Base-by-base conservation (phyloP, 164 flowering plant species). In the Taxillus chinensis region DNA sequence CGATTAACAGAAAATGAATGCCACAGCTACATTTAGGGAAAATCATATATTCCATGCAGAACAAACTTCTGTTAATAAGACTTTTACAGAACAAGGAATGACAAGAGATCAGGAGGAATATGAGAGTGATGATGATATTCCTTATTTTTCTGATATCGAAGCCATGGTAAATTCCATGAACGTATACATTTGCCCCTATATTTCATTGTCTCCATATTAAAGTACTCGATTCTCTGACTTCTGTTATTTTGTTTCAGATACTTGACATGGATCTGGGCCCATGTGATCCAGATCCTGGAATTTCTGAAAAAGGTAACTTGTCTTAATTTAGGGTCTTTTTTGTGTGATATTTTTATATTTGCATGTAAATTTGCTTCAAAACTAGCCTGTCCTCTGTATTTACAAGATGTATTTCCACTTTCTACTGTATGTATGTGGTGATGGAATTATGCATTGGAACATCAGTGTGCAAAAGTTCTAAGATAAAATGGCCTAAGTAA, bases 71-170 rank as follows among this genome's bases (percentile, higher is more conserved):
- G 14, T 5, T 11, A 42, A 58, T 2, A 58, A 40, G 45, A 45
- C 12, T 40, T 58, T 58, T 15, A 15, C 6, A 9, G 61, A 41
- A 12, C 61, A 15, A 40, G 61, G 41, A 58, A 45, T 58, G 10
- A 40, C 7, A 5, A 40, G 45, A 27, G 61, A 58, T 41, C 61
- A 15, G 46, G 61, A 58, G 7, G 61, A 58, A 58, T 13, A 40
- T 58, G 61, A 58, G 61, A 58, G 61, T 42, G 61, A 58, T 41
- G 61, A 11, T 58, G 61, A 58, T 16, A 16, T 58, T 58, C 61
- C 61, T 42, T 40, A 41, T 40, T 58, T 58, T 40, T 58, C 61
- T 39, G 61, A 58, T 16, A 16, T 58, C 1, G 61, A 58, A 41
- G 61, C 61, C 15, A 58, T 58, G 61, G 61, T 58, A 40, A 40